Percentiles rank a stretch among this genome's conserved stretches.
phyloP scores from a whole-genome alignment of 148 eudicot genomes.

The Diospyros lotus region DNA sequence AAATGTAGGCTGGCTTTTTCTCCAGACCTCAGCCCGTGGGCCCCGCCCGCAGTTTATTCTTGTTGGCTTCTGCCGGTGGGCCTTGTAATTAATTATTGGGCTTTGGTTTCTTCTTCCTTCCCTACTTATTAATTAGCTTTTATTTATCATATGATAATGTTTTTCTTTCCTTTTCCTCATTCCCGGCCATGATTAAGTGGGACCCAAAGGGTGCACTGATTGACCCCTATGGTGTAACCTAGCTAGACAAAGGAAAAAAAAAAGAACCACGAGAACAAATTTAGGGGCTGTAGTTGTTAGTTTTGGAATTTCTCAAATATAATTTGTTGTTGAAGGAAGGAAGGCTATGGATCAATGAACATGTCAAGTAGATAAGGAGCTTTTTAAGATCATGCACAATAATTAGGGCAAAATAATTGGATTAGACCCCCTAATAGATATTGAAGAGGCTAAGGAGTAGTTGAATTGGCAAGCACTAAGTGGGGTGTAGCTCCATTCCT shows the following conservation, averaged over 20 bases:
- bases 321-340: no score
- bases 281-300: no score
- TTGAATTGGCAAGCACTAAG: slow-evolving; percentile 32
- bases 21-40: neutral
- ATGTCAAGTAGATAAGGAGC: slow-evolving; percentile 3
- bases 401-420: neutral
- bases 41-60: neutral
- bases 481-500: neutral
- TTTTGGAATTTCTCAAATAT: no score
- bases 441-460: slow-evolving; percentile 14
- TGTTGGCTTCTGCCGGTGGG: neutral
- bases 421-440: neutral
- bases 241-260: neutral
- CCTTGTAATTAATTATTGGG: slow-evolving; percentile 12
- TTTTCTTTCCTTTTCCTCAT: neutral
- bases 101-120: neutral
- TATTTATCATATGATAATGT: neutral
- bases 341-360: neutral
- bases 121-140: neutral
- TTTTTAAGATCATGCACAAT: neutral
- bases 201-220: neutral
- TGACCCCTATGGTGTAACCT: neutral
- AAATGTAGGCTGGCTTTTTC: neutral
- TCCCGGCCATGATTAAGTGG: no score
- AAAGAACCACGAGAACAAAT: no score